Percentiles rank a stretch among this genome's conserved stretches.
These are phyloP conservation scores for Suhomyces terraborum DNA, from an alignment of 1,139 yeast species.

Conservation along the genomic window DNA sequence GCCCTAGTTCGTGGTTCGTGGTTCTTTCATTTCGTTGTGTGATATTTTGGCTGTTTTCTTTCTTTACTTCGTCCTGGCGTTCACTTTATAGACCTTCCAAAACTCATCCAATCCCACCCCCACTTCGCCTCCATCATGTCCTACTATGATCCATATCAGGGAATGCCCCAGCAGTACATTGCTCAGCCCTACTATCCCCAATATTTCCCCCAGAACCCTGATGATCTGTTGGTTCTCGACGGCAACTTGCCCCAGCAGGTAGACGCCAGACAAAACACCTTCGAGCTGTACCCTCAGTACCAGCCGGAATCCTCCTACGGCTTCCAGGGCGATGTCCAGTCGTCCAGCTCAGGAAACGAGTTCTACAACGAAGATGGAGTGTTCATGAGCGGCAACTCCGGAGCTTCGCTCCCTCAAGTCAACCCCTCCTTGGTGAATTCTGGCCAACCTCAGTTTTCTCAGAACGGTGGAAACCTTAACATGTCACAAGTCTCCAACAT, in stretches of 20 bases:
- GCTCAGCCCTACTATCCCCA: conserved; percentile 40
- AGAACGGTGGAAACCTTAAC: conserved; percentile 7
- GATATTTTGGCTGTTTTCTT: conserved; percentile 12
- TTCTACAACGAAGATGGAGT: conserved; percentile 29
- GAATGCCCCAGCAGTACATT: conserved; percentile 42
- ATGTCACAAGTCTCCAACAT: conserved; percentile 6
- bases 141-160: conserved; percentile 49
- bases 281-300: conserved; percentile 21
- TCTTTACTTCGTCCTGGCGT: conserved; percentile 12
- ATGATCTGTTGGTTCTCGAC: conserved; percentile 15
- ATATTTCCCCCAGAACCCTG: conserved; percentile 28
- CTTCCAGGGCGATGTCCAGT: conserved; percentile 17
- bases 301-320: conserved; percentile 16
- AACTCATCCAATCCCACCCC: conserved; percentile 6
- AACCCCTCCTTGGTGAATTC: conserved; percentile 9
- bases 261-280: conserved; percentile 19
- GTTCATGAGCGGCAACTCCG: conserved; percentile 20
- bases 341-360: conserved; percentile 25
- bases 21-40: conserved; percentile 13
- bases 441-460: conserved; percentile 7
- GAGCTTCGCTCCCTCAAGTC: conserved; percentile 6
- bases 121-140: conserved; percentile 43
- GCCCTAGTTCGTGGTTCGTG: conserved; percentile 5
- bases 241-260: conserved; percentile 16
- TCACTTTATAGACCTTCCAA: conserved; percentile 5